Evolutionary conservation across 768 basidiomycete species (phyloP), one percentile per base, ranked within the genome.

Genomic region (Termitomyces sp.): DNA sequence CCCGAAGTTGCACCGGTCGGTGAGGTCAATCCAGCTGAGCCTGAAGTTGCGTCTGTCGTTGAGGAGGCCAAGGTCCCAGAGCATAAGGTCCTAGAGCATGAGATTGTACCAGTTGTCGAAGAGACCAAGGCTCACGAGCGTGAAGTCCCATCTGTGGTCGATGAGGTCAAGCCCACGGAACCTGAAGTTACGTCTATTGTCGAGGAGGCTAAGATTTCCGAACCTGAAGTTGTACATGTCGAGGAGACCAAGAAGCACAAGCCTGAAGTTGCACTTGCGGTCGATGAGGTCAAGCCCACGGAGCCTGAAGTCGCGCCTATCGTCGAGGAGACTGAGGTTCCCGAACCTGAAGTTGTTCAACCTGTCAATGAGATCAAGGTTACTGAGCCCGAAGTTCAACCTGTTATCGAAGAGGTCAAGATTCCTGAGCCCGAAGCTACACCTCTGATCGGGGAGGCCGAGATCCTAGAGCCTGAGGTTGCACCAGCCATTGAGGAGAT

Each of bases 281-380:
- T 22, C 12, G 37, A 46, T 18, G 47, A 45, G 27, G 12, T 13
- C 30, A 16, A 51, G 39, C 37, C 49, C 50, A 7, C 55, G 54
- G 58, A 27, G 18, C 52, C 44, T 24, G 62, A 52, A 43, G 47
- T 50, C 45, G 16, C 13, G 2, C 53, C 27, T 3, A 37, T 33
- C 18, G 30, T 54, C 13, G 42, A 54, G 16, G 57, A 58, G 36
- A 16, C 14, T 37, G 44, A 52, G 10, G 58, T 30, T 12, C 43
- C 46, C 10, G 44, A 54, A 18, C 46, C 46, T 37, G 58, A 53
- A 30, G 34, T 44, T 39, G 18, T n/a, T 9, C 27, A 40, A 39
- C 22, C 54, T 57, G 37, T 51, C 27, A 55, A 53, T 48, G 57
- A 58, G 54, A 22, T 30, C 9, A 50, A 56, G 49, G 55, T 45